Percentiles rank a stretch among this genome's conserved stretches.
phyloP scores from a whole-genome alignment of 75 land plant species.

The Gnetum montanum region DNA sequence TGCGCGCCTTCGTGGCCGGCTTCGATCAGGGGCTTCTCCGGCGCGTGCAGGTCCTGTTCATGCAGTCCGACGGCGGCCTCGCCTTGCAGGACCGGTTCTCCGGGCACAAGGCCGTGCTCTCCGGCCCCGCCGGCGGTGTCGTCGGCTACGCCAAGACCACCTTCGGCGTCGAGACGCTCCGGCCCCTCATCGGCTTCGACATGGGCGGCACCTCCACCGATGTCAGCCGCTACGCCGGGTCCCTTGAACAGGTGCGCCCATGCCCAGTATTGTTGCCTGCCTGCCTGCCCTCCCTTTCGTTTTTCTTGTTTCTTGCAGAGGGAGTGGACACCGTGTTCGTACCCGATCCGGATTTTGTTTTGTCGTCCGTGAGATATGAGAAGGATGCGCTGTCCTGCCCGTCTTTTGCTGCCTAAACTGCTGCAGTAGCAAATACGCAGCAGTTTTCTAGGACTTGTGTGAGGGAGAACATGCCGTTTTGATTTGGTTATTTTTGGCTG shows the following conservation, averaged over 20 bases:
- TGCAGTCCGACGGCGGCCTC: constrained; percentile 99
- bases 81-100: constrained; percentile 88
- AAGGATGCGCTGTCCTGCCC: too few species aligned
- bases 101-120: constrained; percentile 93
- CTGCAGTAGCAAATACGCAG: too few species aligned
- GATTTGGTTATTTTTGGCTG: too few species aligned
- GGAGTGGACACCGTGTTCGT: too few species aligned
- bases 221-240: constrained; percentile 94
- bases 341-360: too few species aligned
- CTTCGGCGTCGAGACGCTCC: constrained; percentile 70
- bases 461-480: too few species aligned
- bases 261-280: too few species aligned
- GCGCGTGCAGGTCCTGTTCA: constrained; percentile 86
- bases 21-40: constrained; percentile 71
- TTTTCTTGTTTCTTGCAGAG: too few species aligned
- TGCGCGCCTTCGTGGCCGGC: constrained; percentile 80
- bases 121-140: constrained; percentile 99
- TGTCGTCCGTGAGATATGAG: too few species aligned
- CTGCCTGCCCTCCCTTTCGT: too few species aligned
- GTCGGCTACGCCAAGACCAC: constrained; percentile 96
- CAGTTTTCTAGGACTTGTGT: too few species aligned
- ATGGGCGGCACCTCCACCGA: constrained; percentile 99
- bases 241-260: constrained; percentile 85
- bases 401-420: too few species aligned
- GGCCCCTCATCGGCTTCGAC: constrained; percentile 92